Conservation (phyloP, 1,139 yeast genomes). For the Protomyces macrosporus region DNA sequence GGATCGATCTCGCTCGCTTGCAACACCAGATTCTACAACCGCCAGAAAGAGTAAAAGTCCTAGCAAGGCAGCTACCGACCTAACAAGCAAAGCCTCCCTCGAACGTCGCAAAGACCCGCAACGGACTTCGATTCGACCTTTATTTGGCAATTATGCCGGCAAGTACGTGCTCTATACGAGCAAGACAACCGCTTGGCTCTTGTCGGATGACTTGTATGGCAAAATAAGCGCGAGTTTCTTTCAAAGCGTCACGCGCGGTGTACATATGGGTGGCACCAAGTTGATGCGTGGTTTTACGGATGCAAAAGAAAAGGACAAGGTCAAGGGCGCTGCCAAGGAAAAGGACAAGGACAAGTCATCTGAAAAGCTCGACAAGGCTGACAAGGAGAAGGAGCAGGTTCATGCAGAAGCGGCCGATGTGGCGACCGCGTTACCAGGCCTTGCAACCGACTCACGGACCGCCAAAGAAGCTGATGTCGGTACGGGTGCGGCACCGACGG, state of each 20-base stretch:
- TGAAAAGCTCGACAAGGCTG: not conserved
- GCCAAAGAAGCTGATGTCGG: slow-evolving; percentile 24
- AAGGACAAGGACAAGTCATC: not conserved
- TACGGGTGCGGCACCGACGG: slow-evolving; percentile 26
- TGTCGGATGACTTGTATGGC: slow-evolving; percentile 34
- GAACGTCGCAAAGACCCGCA: slow-evolving; percentile 10
- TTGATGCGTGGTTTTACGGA: slow-evolving; percentile 34
- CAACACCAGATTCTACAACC: not conserved
- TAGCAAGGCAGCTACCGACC: not conserved
- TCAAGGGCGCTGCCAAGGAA: not conserved
- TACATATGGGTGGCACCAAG: slow-evolving; percentile 34
- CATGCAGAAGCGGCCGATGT: slow-evolving; percentile 6
- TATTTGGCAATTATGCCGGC: slow-evolving; percentile 34
- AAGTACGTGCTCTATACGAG: slow-evolving; percentile 33
- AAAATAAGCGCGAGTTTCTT: slow-evolving; percentile 33
- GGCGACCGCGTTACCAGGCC: slow-evolving; percentile 25
- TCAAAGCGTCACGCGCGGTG: slow-evolving; percentile 32
- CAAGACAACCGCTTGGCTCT: slow-evolving; percentile 34
- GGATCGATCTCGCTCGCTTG: slow-evolving; percentile 13
- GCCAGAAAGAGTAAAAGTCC: not conserved
- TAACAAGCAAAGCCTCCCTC: not conserved
- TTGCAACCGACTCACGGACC: slow-evolving; percentile 23
- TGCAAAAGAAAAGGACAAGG: slow-evolving; percentile 8
- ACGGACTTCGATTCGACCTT: slow-evolving; percentile 31
- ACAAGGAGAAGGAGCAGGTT: not conserved